Percentiles rank a stretch among this genome's conserved stretches.
Conservation (phyloP, 169 alveolate genomes). For the Plasmodium inui region DNA sequence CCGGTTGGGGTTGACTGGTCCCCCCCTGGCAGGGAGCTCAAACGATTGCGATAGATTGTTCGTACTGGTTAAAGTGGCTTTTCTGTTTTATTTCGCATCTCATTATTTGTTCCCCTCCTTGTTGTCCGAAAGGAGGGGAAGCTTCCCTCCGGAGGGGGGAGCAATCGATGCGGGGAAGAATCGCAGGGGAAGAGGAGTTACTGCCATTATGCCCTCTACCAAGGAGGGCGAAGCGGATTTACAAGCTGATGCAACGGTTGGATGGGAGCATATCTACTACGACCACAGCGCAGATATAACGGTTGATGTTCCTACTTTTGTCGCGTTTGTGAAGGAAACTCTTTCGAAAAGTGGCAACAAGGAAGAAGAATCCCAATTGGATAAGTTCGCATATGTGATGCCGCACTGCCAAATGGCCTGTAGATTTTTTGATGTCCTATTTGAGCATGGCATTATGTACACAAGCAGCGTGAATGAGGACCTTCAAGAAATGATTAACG, state of each 20-base stretch:
- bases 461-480: constrained; percentile 2
- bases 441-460: constrained; percentile 26
- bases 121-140: not conserved
- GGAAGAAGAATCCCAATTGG: not conserved
- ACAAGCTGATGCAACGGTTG: not conserved
- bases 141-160: not conserved
- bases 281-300: not conserved
- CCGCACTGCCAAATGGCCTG: not conserved
- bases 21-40: not conserved
- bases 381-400: constrained; percentile 8
- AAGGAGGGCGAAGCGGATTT: not conserved
- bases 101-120: constrained; percentile 26
- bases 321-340: not conserved
- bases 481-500: not conserved
- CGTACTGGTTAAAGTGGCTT: constrained; percentile 14
- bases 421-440: constrained; percentile 3
- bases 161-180: not conserved
- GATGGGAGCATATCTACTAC: not conserved
- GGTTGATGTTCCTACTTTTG: not conserved
- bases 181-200: not conserved
- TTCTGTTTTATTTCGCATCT: constrained; percentile 22
- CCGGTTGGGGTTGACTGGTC: not conserved
- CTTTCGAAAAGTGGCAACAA: not conserved
- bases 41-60: constrained; percentile 10
- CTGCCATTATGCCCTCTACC: not conserved